Base-by-base conservation (phyloP, 805 yeast genomes). In the Kazachstania bromeliacearum region DNA sequence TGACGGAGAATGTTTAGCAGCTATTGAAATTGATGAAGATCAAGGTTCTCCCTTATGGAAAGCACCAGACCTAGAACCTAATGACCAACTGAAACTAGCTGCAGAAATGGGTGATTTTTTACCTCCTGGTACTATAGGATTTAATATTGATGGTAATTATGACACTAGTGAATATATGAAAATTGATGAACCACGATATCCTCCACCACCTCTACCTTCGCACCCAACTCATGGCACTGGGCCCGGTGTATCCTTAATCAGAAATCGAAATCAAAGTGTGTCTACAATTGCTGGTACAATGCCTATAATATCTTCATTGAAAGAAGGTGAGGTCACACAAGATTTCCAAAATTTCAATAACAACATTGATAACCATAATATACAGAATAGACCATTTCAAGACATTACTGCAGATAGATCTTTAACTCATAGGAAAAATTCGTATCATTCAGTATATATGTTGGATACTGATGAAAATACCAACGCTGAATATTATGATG, bases 401-500 rank as follows among this genome's bases (percentile, higher is more conserved):
- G 36, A 41, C 9, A 17, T 26, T 9, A 26, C 29, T 16, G 40
- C 40, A 3, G 48, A 47, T 19, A 47, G 51, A 19, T 37, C 41
- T 5, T 33, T 39, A 6, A 50, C 53, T 4, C 61, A 56, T 33
- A 51, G 68, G 35, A 63, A 63, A 37, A 65, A 59, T 34, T 64
- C 68, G 1, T 60, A 61, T 35, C 65, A 62, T 37, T 63, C 68
- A 1, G 63, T 64, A 4, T 62, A 63, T 41, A 64, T 62, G 46
- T 48, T 47, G 35, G 60, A 53, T 12, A 48, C 48, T 5, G 63
- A 43, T 12, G 48, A 45, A 15, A 21, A 35, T 17, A 31, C 33
- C 13, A 33, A 40, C 5, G 40, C 37, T 5, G 22, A 34, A 4
- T 38, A 28, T 14, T 40, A 53, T 20, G 51, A 51, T 28, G 37